Percentiles rank a stretch among this genome's conserved stretches.
Conservation (phyloP, 1,284 basidiomycete genomes). For the Erythrobasidium hasegawianum region DNA sequence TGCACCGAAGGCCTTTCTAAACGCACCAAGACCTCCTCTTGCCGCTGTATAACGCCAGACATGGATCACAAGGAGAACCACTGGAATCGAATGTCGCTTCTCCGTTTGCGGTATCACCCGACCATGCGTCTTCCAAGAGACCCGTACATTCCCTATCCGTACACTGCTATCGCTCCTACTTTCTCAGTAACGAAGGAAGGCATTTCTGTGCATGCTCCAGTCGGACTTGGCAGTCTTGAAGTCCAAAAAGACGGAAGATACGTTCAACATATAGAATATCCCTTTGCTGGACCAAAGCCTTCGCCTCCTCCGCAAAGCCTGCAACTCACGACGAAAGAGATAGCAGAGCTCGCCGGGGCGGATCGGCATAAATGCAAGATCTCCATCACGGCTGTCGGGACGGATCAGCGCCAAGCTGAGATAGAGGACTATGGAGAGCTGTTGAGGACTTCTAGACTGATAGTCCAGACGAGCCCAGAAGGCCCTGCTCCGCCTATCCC, state of each 20-base stretch:
- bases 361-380: slow-evolving; percentile 23
- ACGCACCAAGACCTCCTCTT: slow-evolving; percentile 21
- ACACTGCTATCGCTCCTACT: slow-evolving; percentile 15
- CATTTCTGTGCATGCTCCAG: slow-evolving; percentile 10
- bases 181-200: slow-evolving; percentile 27
- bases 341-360: slow-evolving; percentile 12
- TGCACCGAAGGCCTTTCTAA: slow-evolving; percentile 16
- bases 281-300: slow-evolving; percentile 17
- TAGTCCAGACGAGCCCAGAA: slow-evolving; percentile 15
- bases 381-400: slow-evolving; percentile 26
- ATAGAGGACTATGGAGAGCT: slow-evolving; percentile 28
- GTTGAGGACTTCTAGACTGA: slow-evolving; percentile 5
- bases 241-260: slow-evolving; percentile 20
- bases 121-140: slow-evolving; percentile 26
- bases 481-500: slow-evolving; percentile 25
- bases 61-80: slow-evolving; percentile 35
- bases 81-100: slow-evolving; percentile 31
- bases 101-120: slow-evolving; percentile 27
- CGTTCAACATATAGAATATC: slow-evolving; percentile 23
- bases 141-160: slow-evolving; percentile 25
- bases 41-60: slow-evolving; percentile 18
- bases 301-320: slow-evolving; percentile 12
- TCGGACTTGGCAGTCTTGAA: slow-evolving; percentile 28
- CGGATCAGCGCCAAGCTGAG: slow-evolving; percentile 29
- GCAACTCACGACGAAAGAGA: slow-evolving; percentile 9